Base-by-base conservation (phyloP, 2,329 filamentous ascomycete genomes). In the Lasiodiplodia citricola region DNA sequence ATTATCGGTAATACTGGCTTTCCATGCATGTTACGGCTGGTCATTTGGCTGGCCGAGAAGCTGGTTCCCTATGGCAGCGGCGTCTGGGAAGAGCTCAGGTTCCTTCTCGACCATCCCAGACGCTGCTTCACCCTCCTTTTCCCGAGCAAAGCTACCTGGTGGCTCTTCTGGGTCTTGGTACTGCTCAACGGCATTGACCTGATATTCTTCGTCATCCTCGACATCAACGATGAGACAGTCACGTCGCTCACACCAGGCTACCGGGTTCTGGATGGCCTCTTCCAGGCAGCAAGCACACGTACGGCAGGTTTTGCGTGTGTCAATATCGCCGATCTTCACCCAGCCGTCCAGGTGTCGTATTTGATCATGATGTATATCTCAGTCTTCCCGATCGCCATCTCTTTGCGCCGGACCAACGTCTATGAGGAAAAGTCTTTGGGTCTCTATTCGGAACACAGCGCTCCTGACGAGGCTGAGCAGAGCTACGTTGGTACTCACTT, bases 361-460 rank as follows among this genome's bases (percentile, higher is more conserved):
- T 84, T 98, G 80, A 90, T 98, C 80, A 98, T 98, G 96, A 98
- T 98, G 96, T 98, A 98, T 80, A 97, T 98, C 71, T 97, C 94
- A 69, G 92, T 97, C 70, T 97, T 97, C 74, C 95, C 95, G 5
- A 97, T 98, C 74, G 95, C 96, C 77, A 98, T 98, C 75, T 96
- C 92, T 7, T 92, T 98, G 74, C 93, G 95, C 66, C 87, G 92
- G 72, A 97, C 95, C 69, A 98, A 98, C 77, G 95, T 97, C 2
- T 98, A 98, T 82, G 95, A 97, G 80, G 95, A 98, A 77, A 92
- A 91, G 72, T 93, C 90, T 0, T 86, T 96, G 0, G 93, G 93
- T 5, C 88, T 96, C 37, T 94, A 91, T 75, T 83, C 82, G 62
- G 82, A 82, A 44, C 84, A 86, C 23, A 73, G 51, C 35, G 52